Conservation (phyloP, 352 stramenopile genomes). For the Phytophthora boehmeriae region DNA sequence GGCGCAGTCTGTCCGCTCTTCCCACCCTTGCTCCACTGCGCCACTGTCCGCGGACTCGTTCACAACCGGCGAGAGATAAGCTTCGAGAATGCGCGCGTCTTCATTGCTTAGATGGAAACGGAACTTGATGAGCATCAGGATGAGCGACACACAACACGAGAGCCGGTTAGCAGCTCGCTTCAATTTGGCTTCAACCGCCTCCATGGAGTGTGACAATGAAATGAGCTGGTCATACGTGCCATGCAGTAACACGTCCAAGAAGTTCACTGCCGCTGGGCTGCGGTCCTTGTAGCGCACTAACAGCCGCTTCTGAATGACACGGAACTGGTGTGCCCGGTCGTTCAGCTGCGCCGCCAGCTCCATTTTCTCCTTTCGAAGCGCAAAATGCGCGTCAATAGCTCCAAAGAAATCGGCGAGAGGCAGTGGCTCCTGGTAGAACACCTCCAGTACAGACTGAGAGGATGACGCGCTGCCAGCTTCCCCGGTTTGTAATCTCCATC, state of each 20-base stretch:
- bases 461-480: slow-evolving; percentile 18
- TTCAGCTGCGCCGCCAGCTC: slow-evolving; percentile 77
- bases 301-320: slow-evolving; percentile 90
- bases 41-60: slow-evolving; percentile 40
- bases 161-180: slow-evolving; percentile 62
- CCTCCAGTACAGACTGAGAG: slow-evolving; percentile 36
- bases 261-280: slow-evolving; percentile 80
- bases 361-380: slow-evolving; percentile 61
- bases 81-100: slow-evolving; percentile 61
- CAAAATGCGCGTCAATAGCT: slow-evolving; percentile 89
- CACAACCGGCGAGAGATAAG: slow-evolving; percentile 74
- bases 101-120: slow-evolving; percentile 80
- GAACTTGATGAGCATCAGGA: slow-evolving; percentile 83
- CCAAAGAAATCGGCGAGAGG: slow-evolving; percentile 87
- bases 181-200: slow-evolving; percentile 64
- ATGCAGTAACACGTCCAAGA: slow-evolving; percentile 85
- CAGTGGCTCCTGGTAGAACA: slow-evolving; percentile 87
- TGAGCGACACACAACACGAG: slow-evolving; percentile 73
- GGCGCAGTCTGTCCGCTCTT: slow-evolving; percentile 82
- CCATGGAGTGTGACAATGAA: slow-evolving; percentile 71
- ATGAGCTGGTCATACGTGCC: slow-evolving; percentile 88
- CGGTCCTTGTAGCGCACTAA: slow-evolving; percentile 91
- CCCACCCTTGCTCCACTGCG: slow-evolving; percentile 79
- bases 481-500: slow-evolving; percentile 12
- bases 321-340: slow-evolving; percentile 87